Evolutionary conservation across 1,139 yeast species (phyloP).

Genomic region (Taphrina deformans): DNA sequence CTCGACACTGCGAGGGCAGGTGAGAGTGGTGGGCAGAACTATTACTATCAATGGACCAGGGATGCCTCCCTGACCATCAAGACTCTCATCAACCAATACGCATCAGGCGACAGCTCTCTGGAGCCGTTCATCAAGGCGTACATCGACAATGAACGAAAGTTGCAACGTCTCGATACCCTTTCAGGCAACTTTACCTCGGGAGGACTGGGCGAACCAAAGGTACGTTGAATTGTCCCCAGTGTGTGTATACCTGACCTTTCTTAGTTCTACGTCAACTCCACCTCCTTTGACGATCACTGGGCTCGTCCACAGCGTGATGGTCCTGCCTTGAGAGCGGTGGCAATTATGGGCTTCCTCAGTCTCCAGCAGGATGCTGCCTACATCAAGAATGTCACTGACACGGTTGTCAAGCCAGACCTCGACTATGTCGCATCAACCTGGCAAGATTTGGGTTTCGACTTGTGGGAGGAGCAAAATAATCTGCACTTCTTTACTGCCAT

Average conservation of each 20-base stretch:
- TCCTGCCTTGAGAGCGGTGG: constrained; percentile 74
- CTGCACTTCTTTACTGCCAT: constrained; percentile 75
- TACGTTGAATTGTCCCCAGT: not conserved
- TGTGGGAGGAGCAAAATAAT: constrained; percentile 83
- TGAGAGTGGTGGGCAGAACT: constrained; percentile 25
- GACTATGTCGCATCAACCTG: constrained; percentile 64
- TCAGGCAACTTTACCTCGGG: constrained; percentile 29
- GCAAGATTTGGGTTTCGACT: constrained; percentile 69
- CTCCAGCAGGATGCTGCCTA: constrained; percentile 43
- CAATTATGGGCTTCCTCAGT: constrained; percentile 56
- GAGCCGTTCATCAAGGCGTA: constrained; percentile 22
- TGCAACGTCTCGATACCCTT: constrained; percentile 12
- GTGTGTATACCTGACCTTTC: not conserved
- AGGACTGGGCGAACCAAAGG: constrained; percentile 30
- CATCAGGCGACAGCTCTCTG: constrained; percentile 22
- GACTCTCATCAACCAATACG: constrained; percentile 56
- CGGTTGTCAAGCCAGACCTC: constrained; percentile 68
- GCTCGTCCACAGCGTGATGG: constrained; percentile 95
- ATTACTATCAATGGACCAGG: constrained; percentile 79
- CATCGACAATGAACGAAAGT: constrained; percentile 19
- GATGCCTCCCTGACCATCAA: constrained; percentile 83
- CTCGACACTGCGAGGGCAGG: constrained; percentile 29
- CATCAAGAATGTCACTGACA: constrained; percentile 19
- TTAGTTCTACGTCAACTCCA: constrained; percentile 22
- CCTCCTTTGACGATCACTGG: constrained; percentile 53